Base-by-base conservation (phyloP, 179 eudicot species). In the Nepenthes alata region DNA sequence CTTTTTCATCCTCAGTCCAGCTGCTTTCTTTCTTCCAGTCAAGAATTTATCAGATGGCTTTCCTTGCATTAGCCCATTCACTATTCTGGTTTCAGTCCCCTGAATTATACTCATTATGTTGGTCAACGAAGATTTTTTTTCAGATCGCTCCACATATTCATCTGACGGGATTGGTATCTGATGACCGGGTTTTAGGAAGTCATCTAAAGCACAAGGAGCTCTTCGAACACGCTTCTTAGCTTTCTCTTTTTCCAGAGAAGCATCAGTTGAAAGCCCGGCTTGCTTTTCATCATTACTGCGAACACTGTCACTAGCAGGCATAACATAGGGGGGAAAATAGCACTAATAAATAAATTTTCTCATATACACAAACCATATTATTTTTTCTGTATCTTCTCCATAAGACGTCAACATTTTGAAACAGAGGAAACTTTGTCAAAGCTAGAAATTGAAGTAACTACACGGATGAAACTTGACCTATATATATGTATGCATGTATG, bases 1-100 rank as follows among this genome's bases (percentile, higher is more conserved):
- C 79, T 91, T 91, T 78, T 89, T 84, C 48, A 86, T 67, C 75
- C 95, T 84, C 64, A 85, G 64, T 38, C 89, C 81, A 77, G 88
- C 74, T 8, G 84, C 76, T 70, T 53, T 78, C 71, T 78, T 84
- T 69, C 76, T 74, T 48, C 58, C 73, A 55, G 62, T 70, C 35
- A 72, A 63, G 66, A 72, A 61, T 55, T 60, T 73, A 47, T 63
- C 70, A 66, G 74, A 69, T 37, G 61, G 66, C 47, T 68, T 77
- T 57, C 38, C 64, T 38, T 57, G 60, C 48, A 58, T 59, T 55
- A 57, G 60, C 68, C 67, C 75, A 53, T 72, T 85, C 35, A 53
- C 48, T 25, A 66, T 60, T 57, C 71, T 82, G 53, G 62, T 68
- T 63, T 74, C 65, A 57, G 74, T 68, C 63, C 69, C 98, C 67